These are phyloP conservation scores for Carex cristatella DNA, from an alignment of 176 grass and related monocot species.

Conservation along the genomic window DNA sequence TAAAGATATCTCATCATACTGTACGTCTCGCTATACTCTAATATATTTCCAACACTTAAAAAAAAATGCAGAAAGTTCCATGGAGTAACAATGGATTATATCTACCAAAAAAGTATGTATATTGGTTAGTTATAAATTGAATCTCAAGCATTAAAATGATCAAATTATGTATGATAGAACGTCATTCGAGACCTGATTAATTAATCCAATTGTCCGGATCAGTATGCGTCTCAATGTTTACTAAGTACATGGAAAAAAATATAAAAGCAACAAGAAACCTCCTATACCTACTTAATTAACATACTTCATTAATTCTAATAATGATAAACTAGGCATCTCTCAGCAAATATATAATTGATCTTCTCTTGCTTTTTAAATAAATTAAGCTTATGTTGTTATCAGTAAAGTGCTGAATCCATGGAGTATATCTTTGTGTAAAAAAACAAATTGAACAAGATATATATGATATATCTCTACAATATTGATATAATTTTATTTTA, in stretches of 20 bases:
- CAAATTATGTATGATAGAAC: background rate
- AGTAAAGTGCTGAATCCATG: background rate
- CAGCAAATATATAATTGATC: background rate
- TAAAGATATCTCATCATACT: background rate
- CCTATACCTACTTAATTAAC: background rate
- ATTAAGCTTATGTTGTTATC: too few relatives aligned
- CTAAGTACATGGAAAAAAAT: background rate
- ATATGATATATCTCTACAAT: background rate
- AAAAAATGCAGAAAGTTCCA: background rate
- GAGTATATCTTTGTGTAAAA: background rate
- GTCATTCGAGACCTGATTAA: background rate
- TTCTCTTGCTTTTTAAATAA: background rate
- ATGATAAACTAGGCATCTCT: background rate
- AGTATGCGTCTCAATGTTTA: background rate
- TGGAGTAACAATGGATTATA: background rate
- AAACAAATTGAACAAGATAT: constrained; percentile 11
- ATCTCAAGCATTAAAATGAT: background rate
- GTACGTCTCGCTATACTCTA: background rate
- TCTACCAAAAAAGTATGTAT: background rate
- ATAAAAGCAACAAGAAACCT: background rate
- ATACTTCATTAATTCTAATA: background rate
- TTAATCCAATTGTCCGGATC: background rate
- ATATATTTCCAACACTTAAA: background rate
- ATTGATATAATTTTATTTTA: background rate
- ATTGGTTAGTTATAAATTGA: background rate